phyloP scores from a whole-genome alignment of 164 flowering plant genomes.

The Pachysandra terminalis region DNA sequence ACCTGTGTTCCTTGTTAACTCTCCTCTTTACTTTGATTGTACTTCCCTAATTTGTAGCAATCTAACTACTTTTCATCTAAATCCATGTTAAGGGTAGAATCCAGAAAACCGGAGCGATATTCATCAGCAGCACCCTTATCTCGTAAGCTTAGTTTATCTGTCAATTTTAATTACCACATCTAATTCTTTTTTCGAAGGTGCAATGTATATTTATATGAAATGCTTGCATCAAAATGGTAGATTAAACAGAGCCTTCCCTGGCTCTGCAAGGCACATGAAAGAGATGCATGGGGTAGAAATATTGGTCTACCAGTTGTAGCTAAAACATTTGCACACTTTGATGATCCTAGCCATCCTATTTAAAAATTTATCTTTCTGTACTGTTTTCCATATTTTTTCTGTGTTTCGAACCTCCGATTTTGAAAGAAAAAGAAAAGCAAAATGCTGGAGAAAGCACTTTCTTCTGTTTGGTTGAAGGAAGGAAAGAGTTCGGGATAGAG shows the following conservation, averaged over 20 bases:
- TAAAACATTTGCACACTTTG: too few relatives aligned
- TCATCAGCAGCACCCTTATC: conserved; percentile 98
- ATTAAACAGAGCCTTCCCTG: too few relatives aligned
- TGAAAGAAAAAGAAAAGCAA: too few relatives aligned
- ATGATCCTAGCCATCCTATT: too few relatives aligned
- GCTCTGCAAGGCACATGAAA: too few relatives aligned
- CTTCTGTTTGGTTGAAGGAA: too few relatives aligned
- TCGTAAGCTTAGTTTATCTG: conserved; percentile 69
- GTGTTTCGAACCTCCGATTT: too few relatives aligned
- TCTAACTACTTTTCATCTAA: conserved; percentile 35
- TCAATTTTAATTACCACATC: not conserved
- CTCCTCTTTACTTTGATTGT: not conserved
- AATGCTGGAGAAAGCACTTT: too few relatives aligned
- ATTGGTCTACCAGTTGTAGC: not conserved
- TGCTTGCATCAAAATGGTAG: not conserved
- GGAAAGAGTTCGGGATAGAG: too few relatives aligned
- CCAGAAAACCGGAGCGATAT: conserved; percentile 97
- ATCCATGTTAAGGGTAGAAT: conserved; percentile 79
- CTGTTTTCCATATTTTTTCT: too few relatives aligned
- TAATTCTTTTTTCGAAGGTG: not conserved
- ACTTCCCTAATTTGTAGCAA: conserved; percentile 19
- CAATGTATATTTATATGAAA: not conserved
- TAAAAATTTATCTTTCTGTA: too few relatives aligned
- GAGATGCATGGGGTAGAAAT: not conserved
- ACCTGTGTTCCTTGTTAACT: not conserved